phyloP scores from a whole-genome alignment of 306 rosid species.

The Pueraria montana region DNA sequence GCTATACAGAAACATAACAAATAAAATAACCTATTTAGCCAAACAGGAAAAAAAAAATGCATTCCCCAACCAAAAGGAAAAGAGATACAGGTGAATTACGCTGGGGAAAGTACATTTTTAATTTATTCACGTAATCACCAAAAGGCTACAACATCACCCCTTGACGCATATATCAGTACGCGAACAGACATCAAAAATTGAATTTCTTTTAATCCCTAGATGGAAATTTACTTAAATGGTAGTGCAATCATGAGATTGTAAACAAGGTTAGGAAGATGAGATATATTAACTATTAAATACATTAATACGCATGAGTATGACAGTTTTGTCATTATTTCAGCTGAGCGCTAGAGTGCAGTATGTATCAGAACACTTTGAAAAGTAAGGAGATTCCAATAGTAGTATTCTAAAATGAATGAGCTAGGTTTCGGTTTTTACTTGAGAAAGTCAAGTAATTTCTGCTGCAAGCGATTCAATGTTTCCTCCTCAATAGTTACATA shows the following conservation, averaged over 20 bases:
- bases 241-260: conserved; percentile 10
- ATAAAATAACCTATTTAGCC: conserved; percentile 16
- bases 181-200: no score
- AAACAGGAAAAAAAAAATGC: not conserved
- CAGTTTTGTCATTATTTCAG: conserved; percentile 10
- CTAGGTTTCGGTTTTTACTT: conserved; percentile 58
- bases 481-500: conserved; percentile 95
- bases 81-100: conserved; percentile 5
- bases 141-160: no score
- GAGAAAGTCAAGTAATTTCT: conserved; percentile 78
- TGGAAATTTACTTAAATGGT: conserved; percentile 20
- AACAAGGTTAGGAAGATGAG: conserved; percentile 4
- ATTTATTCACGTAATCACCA: conserved; percentile 15
- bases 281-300: not conserved
- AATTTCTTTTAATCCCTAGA: no score
- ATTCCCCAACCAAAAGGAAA: conserved; percentile 14
- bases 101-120: conserved; percentile 16
- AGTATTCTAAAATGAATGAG: conserved; percentile 24
- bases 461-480: conserved; percentile 77
- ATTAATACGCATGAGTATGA: no score
- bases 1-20: not conserved
- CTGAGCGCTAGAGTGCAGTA: conserved; percentile 23
- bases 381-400: not conserved
- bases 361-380: not conserved
- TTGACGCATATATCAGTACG: no score